These are phyloP conservation scores for Saccharomycopsis javanensis DNA, from an alignment of 805 yeast genomes.

Conservation along the genomic window DNA sequence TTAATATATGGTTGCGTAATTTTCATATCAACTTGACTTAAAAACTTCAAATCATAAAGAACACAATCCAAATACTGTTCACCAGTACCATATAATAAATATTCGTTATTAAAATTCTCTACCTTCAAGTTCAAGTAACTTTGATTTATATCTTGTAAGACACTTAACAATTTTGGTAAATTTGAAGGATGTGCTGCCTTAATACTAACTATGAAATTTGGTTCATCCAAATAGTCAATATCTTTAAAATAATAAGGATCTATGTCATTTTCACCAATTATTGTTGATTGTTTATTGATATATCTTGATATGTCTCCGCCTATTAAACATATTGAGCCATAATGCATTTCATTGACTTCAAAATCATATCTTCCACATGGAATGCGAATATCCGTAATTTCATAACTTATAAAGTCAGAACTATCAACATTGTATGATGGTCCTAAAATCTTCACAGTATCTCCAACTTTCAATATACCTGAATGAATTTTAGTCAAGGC, in stretches of 20 bases:
- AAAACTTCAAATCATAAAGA: constrained; percentile 61
- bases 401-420: constrained; percentile 38
- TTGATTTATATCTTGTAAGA: constrained; percentile 50
- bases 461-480: constrained; percentile 46
- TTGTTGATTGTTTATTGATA: constrained; percentile 52
- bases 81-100: constrained; percentile 71
- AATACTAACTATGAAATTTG: constrained; percentile 72
- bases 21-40: constrained; percentile 58
- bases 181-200: constrained; percentile 78
- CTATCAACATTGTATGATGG: constrained; percentile 39
- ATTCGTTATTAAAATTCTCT: constrained; percentile 79
- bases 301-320: constrained; percentile 47
- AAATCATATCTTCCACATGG: constrained; percentile 65
- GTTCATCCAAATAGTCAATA: constrained; percentile 36
- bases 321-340: constrained; percentile 62
- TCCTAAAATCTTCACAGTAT: constrained; percentile 45
- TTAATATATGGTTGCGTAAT: constrained; percentile 77
- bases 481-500: constrained; percentile 53
- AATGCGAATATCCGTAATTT: constrained; percentile 36
- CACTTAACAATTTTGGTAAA: constrained; percentile 61
- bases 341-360: constrained; percentile 40
- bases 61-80: constrained; percentile 81
- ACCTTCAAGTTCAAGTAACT: constrained; percentile 60
- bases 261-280: constrained; percentile 29
- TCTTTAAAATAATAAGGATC: constrained; percentile 30